A percentile compares a stretch with the other conserved stretches of the same genome.
Conservation (phyloP, 352 stramenopile species). For the Pythium sp. region DNA sequence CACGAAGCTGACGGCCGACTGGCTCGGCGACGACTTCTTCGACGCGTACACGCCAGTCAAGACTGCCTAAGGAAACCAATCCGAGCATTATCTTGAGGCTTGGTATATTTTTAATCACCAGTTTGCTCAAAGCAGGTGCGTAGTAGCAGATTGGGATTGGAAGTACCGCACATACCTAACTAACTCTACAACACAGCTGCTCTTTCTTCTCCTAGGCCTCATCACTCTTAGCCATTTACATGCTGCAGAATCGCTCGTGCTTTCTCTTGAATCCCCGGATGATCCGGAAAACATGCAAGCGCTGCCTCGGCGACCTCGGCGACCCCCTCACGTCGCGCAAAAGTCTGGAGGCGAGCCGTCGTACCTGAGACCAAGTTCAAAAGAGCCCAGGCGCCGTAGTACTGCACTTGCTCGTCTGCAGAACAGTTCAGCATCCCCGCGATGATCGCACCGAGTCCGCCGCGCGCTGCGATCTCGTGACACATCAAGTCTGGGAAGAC, state of each 20-base stretch:
- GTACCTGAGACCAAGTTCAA: slow-evolving; percentile 60
- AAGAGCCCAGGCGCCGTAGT: slow-evolving; percentile 67
- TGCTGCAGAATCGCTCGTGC: slow-evolving; percentile 64
- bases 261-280: slow-evolving; percentile 81
- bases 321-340: slow-evolving; percentile 64
- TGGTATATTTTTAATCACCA: too few species aligned
- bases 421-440: slow-evolving; percentile 77
- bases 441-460: slow-evolving; percentile 63
- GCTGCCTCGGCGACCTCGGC: slow-evolving; percentile 78
- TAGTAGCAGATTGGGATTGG: too few species aligned
- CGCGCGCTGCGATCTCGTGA: slow-evolving; percentile 52
- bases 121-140: too few species aligned
- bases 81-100: too few species aligned
- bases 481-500: slow-evolving; percentile 55
- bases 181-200: too few species aligned
- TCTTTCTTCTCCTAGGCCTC: not conserved
- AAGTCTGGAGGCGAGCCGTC: slow-evolving; percentile 42
- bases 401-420: slow-evolving; percentile 51
- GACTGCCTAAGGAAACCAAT: too few species aligned
- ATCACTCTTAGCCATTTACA: slow-evolving; percentile 14
- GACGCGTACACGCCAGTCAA: not conserved
- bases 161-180: too few species aligned
- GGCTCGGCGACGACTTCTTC: slow-evolving; percentile 17
- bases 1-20: slow-evolving; percentile 10
- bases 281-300: slow-evolving; percentile 75